Percentiles rank a stretch among this genome's conserved stretches.
These are phyloP conservation scores for Epichloe coenophiala DNA, from an alignment of 2,329 filamentous ascomycete genomes.

Conservation along the genomic window DNA sequence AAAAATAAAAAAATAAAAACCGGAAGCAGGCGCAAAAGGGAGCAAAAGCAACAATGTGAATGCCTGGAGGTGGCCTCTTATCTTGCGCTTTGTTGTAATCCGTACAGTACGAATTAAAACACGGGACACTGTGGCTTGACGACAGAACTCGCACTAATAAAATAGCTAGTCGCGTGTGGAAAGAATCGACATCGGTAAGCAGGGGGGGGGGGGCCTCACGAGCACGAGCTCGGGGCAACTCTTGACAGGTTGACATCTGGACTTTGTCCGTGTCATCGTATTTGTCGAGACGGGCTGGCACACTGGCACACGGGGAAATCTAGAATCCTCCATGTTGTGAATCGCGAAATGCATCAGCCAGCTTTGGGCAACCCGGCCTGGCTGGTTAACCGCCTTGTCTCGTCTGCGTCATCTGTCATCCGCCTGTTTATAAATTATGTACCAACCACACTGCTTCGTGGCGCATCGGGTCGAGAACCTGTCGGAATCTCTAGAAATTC, in stretches of 20 bases:
- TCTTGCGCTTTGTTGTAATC: too few relatives aligned
- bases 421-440: not conserved
- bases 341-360: too few relatives aligned
- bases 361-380: too few relatives aligned
- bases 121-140: too few relatives aligned
- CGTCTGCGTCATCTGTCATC: slow-evolving; percentile 1
- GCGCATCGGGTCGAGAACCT: slow-evolving; percentile 9
- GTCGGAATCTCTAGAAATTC: not conserved
- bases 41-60: not conserved
- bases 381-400: not conserved
- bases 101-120: not conserved
- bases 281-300: too few relatives aligned
- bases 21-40: not conserved
- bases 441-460: slow-evolving; percentile 2
- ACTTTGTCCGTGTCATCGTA: too few relatives aligned
- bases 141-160: not conserved
- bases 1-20: too few relatives aligned
- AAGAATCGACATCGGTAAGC: not conserved
- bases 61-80: too few relatives aligned
- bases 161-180: not conserved
- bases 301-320: not conserved
- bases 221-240: too few relatives aligned
- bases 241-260: too few relatives aligned
- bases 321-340: not conserved
- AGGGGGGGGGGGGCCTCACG: not conserved